These are phyloP conservation scores for Asterochloris erici DNA, from an alignment of 139 green algal species.

Conservation along the genomic window DNA sequence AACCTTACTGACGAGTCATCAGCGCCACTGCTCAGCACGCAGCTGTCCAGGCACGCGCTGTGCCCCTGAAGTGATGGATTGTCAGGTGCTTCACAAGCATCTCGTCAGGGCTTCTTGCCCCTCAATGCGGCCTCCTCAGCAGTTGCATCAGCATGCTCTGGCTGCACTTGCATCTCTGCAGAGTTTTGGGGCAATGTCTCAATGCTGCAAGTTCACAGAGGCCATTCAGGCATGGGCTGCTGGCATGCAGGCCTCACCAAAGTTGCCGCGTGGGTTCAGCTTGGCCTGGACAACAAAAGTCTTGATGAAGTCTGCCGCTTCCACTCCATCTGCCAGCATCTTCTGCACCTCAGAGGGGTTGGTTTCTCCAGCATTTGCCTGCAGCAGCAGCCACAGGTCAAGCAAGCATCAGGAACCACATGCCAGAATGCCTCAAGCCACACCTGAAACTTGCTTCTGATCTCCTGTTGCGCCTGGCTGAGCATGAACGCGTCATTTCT, in stretches of 20 bases:
- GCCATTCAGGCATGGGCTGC: neutral
- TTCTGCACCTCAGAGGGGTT: slow-evolving; percentile 10
- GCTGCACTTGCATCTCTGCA: slow-evolving; percentile 28
- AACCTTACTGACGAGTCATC: neutral
- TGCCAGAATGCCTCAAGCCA: neutral
- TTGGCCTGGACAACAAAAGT: slow-evolving; percentile 28
- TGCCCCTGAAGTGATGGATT: neutral
- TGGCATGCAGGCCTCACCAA: slow-evolving; percentile 5
- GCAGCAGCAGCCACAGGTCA: neutral
- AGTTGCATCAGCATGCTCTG: slow-evolving; percentile 21
- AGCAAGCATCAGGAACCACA: no score
- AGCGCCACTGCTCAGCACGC: neutral
- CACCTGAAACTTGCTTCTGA: slow-evolving; percentile 17
- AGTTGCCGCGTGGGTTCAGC: slow-evolving; percentile 32
- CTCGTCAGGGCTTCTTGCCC: neutral
- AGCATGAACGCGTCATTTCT: slow-evolving; percentile 13
- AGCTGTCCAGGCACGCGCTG: no score
- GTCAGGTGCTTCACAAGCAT: neutral
- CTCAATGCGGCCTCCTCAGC: slow-evolving; percentile 22
- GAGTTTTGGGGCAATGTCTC: neutral
- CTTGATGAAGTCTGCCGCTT: slow-evolving; percentile 25
- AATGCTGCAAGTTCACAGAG: neutral
- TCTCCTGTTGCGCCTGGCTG: neutral
- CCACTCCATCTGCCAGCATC: slow-evolving; percentile 19
- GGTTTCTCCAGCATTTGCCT: neutral